A percentile compares a stretch with the other conserved stretches of the same genome.
Conservation (phyloP, 1,284 basidiomycete species). For the Trichosporon ovoides region DNA sequence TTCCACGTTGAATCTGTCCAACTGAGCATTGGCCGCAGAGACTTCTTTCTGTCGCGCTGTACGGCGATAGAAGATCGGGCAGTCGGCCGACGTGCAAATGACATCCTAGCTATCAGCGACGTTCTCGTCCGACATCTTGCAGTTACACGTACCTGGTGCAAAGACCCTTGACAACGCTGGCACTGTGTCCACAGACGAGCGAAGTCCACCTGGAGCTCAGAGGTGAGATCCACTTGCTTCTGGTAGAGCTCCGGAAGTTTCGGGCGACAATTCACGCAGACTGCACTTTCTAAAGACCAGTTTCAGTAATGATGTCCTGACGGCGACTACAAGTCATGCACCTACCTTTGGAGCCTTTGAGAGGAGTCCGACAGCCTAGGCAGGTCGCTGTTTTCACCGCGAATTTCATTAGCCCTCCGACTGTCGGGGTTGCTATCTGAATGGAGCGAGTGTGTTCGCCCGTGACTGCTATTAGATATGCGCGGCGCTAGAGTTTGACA, state of each 20-base stretch:
- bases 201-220: constrained; percentile 78
- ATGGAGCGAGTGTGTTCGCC: constrained; percentile 91
- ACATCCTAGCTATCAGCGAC: constrained; percentile 65
- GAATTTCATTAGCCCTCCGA: constrained; percentile 95
- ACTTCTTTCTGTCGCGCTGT: constrained; percentile 96
- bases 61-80: constrained; percentile 95
- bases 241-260: constrained; percentile 81
- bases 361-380: constrained; percentile 82
- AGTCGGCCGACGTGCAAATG: constrained; percentile 92
- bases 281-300: constrained; percentile 64
- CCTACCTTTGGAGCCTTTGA: constrained; percentile 65
- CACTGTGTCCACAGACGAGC: constrained; percentile 94
- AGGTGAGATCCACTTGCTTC: constrained; percentile 68
- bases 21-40: constrained; percentile 66
- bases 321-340: neutral
- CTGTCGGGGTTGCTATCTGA: constrained; percentile 86
- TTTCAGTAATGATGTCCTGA: constrained; percentile 9
- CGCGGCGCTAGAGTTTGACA: constrained; percentile 14
- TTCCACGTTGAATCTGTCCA: constrained; percentile 71
- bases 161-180: constrained; percentile 89
- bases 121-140: neutral
- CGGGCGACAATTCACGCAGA: constrained; percentile 86
- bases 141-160: constrained; percentile 67
- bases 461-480: constrained; percentile 58
- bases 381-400: constrained; percentile 90